Base-by-base conservation (phyloP, 2,329 filamentous ascomycete species). In the Aspergillus aculeatinus region DNA sequence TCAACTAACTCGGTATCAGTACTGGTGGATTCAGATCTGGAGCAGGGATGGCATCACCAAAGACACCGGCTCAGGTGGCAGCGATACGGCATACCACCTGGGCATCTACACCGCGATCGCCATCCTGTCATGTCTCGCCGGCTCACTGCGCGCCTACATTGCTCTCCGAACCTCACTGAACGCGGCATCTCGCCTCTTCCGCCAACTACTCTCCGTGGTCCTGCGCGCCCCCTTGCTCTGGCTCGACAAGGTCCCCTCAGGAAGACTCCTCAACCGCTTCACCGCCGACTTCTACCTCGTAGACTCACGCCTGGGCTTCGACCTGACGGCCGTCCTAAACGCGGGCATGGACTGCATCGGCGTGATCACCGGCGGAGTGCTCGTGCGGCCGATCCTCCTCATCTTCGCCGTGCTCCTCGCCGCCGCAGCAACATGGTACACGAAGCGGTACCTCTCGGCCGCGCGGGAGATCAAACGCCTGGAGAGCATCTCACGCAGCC, bases 241-340 rank as follows among this genome's bases (percentile, higher is more conserved):
- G 88, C 82, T 93, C 47, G 90, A 93, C 70, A 92, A 89, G 0
- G 87, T 91, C 0, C 90, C 90, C 0, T 79, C 91, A 1, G 90
- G 90, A 1, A 84, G 89, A 47, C 85, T 93, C 31, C 78, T 92
- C 39, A 93, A 93, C 75, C 83, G 90, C 1, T 91, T 92, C 71
- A 90, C 89, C 0, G 81, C 87, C 4, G 90, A 93, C 74, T 92
- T 93, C 73, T 85, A 87, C 65, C 82, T 87, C 33, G 83, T 93
- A 50, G 90, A 93, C 74, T 86, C 83, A 23, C 81, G 84, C 47
- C 77, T 92, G 51, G 83, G 86, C 11, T 82, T 83, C 65, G 84
- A 89, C 57, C 72, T 91, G 65, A 81, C 81, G 9, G 85, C 86
- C 66, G 82, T 86, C 44, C 77, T 85, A 25, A 83, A 83, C 67